Evolutionary conservation across 2,329 filamentous ascomycete genomes (phyloP), one percentile per base, ranked within the genome.

Genomic region (Coniochaeta sp.): DNA sequence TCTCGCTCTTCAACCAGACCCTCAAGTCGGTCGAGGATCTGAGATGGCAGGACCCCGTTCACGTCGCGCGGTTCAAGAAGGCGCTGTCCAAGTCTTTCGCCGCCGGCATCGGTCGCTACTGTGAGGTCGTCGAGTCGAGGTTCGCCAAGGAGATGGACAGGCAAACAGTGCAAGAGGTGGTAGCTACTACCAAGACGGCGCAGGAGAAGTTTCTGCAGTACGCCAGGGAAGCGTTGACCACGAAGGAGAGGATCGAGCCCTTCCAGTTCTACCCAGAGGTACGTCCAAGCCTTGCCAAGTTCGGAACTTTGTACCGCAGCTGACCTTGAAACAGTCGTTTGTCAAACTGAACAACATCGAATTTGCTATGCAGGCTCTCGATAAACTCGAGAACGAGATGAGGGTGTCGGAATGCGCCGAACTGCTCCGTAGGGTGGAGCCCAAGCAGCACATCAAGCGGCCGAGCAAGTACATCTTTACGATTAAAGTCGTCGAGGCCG

Each of bases 341-440:
- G 92, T 99, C 63, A 99, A 98, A 75, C 83, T 99, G 66, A 99
- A 99, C 79, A 96, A 99, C 69, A 88, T 99, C 65, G 93, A 97
- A 74, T 98, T 91, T 74, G 93, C 93, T 5, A 92, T 96, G 76
- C 84, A 92, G 60, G 91, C 96, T 69, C 82, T 99, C 58, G 95
- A 99, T 71, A 91, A 90, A 72, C 81, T 99, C 7, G 93, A 98
- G 71, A 88, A 85, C 69, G 86, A 88, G 61, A 91, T 98, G 79
- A 93, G 97, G 67, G 92, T 96, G 14, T 95, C 99, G 71, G 89
- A 84, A 12, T 97, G 92, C 69, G 93, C 93, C 3, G 87, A 89
- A 58, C 85, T 96, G 17, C 84, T 99, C 57, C 86, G 88, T 55
- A 87, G 84, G 67, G 81, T 89, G 63, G 85, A 90, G 28, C 80